phyloP scores from a whole-genome alignment of 1,139 yeast genomes.

The Nadsonia starkeyi-henricii region DNA sequence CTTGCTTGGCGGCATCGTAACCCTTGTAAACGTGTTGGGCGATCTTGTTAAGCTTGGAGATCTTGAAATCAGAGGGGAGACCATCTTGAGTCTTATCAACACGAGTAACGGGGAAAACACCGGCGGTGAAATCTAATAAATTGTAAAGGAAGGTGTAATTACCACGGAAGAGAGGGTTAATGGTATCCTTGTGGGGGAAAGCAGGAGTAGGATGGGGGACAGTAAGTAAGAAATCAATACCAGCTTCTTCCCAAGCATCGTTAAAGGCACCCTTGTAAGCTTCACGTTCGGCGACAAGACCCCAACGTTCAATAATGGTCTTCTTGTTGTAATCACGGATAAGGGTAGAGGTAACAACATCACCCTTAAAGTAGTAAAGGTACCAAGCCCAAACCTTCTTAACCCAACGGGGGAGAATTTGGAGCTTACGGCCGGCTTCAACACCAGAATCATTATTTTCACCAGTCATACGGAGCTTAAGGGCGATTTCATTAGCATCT shows the following conservation, averaged over 20 bases:
- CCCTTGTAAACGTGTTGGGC: conserved; percentile 29
- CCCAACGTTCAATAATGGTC: conserved; percentile 27
- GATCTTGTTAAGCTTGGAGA: conserved; percentile 23
- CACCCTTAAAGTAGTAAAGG: conserved; percentile 22
- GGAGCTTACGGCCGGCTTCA: conserved; percentile 20
- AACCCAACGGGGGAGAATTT: conserved; percentile 24
- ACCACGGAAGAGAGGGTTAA: conserved; percentile 25
- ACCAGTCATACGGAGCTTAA: conserved; percentile 21
- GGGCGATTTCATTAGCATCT: conserved; percentile 23
- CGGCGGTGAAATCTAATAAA: conserved; percentile 42
- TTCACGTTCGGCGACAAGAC: conserved; percentile 26
- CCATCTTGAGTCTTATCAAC: conserved; percentile 36
- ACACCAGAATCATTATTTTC: conserved; percentile 29
- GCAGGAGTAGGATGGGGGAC: conserved; percentile 31
- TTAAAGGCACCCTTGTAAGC: conserved; percentile 24
- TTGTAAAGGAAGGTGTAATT: conserved; percentile 50
- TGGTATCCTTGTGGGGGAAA: conserved; percentile 25
- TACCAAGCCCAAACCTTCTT: conserved; percentile 26
- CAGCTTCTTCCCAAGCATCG: conserved; percentile 24
- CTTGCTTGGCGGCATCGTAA: conserved; percentile 42
- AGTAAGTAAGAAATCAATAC: conserved; percentile 26
- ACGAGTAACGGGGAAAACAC: conserved; percentile 44
- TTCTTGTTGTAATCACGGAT: conserved; percentile 27
- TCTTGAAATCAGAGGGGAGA: conserved; percentile 20
- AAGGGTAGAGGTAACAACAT: conserved; percentile 27